Percentiles rank a stretch among this genome's conserved stretches.
Evolutionary conservation across 257 asterid species (phyloP).

Genomic region (Scutellaria baicalensis): DNA sequence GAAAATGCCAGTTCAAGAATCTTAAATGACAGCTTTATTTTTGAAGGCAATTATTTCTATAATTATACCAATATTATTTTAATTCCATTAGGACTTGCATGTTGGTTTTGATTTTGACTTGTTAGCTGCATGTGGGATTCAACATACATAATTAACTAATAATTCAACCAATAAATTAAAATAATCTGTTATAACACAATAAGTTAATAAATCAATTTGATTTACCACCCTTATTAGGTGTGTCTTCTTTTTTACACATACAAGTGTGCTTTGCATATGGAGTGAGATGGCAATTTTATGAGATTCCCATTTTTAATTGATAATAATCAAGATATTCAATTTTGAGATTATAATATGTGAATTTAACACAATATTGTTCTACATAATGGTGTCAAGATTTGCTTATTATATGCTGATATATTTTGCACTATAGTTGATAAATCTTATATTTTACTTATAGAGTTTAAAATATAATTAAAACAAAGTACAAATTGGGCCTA

Average conservation of each 20-base stretch:
- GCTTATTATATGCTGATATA: too few relatives aligned
- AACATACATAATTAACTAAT: not conserved
- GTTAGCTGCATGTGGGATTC: conserved; percentile 26
- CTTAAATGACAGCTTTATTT: not conserved
- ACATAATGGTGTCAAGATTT: too few relatives aligned
- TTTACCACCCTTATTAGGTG: conserved; percentile 29
- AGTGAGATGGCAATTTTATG: not conserved
- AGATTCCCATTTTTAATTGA: too few relatives aligned
- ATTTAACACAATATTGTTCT: too few relatives aligned
- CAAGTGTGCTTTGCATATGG: not conserved
- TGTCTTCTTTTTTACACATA: not conserved
- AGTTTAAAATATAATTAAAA: too few relatives aligned
- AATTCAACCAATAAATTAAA: conserved; percentile 21
- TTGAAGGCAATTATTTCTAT: not conserved
- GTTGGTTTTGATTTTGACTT: conserved; percentile 12
- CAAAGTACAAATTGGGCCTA: too few relatives aligned
- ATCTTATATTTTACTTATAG: too few relatives aligned
- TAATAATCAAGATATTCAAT: too few relatives aligned
- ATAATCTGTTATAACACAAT: conserved; percentile 7
- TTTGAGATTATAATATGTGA: too few relatives aligned
- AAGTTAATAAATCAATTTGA: not conserved
- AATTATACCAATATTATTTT: not conserved
- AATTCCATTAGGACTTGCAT: not conserved
- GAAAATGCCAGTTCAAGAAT: not conserved
- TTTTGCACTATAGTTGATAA: too few relatives aligned